Evolutionary conservation across 805 yeast species (phyloP).

Genomic region (Scheffersomyces spartinae): DNA sequence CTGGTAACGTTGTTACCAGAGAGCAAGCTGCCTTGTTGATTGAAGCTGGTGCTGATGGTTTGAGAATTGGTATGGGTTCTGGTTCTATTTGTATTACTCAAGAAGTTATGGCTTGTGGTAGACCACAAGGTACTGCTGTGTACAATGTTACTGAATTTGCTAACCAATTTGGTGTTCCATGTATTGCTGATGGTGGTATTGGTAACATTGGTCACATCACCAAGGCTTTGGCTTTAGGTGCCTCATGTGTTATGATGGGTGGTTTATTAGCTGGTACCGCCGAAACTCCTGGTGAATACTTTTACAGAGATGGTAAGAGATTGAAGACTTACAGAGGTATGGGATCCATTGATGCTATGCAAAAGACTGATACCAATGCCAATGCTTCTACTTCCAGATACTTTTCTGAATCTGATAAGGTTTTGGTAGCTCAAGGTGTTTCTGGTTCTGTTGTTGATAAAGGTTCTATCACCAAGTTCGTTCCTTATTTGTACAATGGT

Average conservation of each 20-base stretch:
- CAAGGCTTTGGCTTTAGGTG: constrained; percentile 94
- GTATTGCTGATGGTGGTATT: constrained; percentile 99
- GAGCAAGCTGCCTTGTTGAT: constrained; percentile 96
- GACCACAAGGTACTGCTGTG: constrained; percentile 99
- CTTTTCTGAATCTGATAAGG: constrained; percentile 92
- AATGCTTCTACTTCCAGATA: constrained; percentile 98
- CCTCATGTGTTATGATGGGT: constrained; percentile 98
- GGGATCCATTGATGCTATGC: constrained; percentile 99
- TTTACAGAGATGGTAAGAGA: constrained; percentile 96
- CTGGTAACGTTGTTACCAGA: constrained; percentile 97
- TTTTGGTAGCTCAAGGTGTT: constrained; percentile 98
- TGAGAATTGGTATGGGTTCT: constrained; percentile 99
- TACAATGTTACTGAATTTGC: constrained; percentile 91
- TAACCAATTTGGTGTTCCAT: constrained; percentile 91
- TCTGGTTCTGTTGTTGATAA: constrained; percentile 94
- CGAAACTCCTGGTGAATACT: constrained; percentile 97
- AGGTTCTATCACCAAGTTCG: constrained; percentile 86
- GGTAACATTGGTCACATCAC: constrained; percentile 97
- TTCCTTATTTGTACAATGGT: constrained; percentile 91
- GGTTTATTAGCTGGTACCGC: constrained; percentile 97
- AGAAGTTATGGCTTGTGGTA: constrained; percentile 99
- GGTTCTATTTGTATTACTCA: constrained; percentile 99
- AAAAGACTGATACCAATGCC: constrained; percentile 74
- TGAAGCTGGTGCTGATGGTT: constrained; percentile 94
- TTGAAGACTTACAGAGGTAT: constrained; percentile 96